Evolutionary conservation across 768 basidiomycete genomes (phyloP).

Genomic region (Tricholoma flavovirens): DNA sequence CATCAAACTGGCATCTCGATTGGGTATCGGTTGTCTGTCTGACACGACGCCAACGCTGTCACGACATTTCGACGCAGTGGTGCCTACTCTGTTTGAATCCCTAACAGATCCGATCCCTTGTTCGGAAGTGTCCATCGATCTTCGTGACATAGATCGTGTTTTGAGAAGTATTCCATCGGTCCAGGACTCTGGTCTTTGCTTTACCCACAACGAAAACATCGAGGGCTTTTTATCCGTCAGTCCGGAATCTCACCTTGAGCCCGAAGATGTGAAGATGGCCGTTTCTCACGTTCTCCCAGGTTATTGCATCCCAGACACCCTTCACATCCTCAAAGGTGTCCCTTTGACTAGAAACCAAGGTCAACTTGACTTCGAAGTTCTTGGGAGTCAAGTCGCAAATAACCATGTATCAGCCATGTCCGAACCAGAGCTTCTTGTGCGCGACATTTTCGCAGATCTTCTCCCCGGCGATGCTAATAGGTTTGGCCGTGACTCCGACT

Average conservation of each 20-base stretch:
- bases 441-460: slow-evolving; percentile 31
- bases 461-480: slow-evolving; percentile 24
- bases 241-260: slow-evolving; percentile 12
- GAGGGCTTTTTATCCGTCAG: slow-evolving; percentile 34
- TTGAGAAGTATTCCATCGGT: slow-evolving; percentile 25
- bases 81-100: slow-evolving; percentile 25
- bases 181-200: slow-evolving; percentile 29
- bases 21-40: slow-evolving; percentile 31
- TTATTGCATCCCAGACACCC: slow-evolving; percentile 32
- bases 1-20: slow-evolving; percentile 36
- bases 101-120: slow-evolving; percentile 35
- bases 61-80: slow-evolving; percentile 37
- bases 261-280: slow-evolving; percentile 14
- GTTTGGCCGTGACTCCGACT: slow-evolving; percentile 32
- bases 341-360: slow-evolving; percentile 20
- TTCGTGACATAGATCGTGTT: slow-evolving; percentile 20
- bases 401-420: slow-evolving; percentile 22
- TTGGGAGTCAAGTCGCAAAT: slow-evolving; percentile 22
- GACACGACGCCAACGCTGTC: slow-evolving; percentile 28
- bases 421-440: slow-evolving; percentile 26
- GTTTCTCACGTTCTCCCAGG: slow-evolving; percentile 28
- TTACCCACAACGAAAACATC: slow-evolving; percentile 24
- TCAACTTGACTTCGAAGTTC: slow-evolving; percentile 25
- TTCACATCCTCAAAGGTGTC: slow-evolving; percentile 26
- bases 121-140: slow-evolving; percentile 24